These are phyloP conservation scores for Dendrobium nobile DNA, from an alignment of 106 monocot species.

Conservation along the genomic window DNA sequence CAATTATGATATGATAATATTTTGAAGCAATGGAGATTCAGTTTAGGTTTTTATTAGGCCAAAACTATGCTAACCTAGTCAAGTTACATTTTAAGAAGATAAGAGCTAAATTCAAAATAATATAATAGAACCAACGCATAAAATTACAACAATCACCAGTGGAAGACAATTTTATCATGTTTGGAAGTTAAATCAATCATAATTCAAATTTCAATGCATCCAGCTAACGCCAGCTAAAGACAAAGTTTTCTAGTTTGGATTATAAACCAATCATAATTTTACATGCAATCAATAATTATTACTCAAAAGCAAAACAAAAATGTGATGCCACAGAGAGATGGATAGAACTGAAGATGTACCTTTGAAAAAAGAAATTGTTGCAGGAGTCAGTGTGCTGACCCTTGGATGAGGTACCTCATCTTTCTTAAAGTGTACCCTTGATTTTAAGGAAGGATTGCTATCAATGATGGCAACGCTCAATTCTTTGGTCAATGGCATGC, in stretches of 20 bases:
- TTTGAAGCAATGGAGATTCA: not conserved
- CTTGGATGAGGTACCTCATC: slow-evolving; percentile 74
- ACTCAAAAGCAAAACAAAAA: not conserved
- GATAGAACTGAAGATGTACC: slow-evolving; percentile 30
- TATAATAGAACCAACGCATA: not conserved
- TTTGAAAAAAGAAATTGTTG: slow-evolving; percentile 85
- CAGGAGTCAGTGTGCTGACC: slow-evolving; percentile 90
- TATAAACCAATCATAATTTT: not conserved
- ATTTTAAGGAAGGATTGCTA: slow-evolving; percentile 64
- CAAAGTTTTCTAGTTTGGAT: not conserved
- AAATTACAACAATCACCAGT: not conserved
- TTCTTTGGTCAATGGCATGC: slow-evolving; percentile 66
- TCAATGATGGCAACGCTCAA: slow-evolving; percentile 78
- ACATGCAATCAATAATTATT: not conserved
- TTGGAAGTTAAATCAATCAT: not conserved
- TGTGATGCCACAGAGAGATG: not conserved
- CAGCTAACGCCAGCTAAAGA: not conserved
- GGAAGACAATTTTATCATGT: not conserved
- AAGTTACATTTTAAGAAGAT: not conserved
- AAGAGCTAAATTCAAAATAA: not conserved
- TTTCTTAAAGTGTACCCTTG: slow-evolving; percentile 40
- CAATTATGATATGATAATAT: not conserved
- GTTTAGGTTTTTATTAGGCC: too few relatives aligned
- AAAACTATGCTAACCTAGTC: not conserved
- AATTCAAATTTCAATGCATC: not conserved